Conservation (phyloP, 2,329 filamentous ascomycete genomes). For the Xylaria sp. region DNA sequence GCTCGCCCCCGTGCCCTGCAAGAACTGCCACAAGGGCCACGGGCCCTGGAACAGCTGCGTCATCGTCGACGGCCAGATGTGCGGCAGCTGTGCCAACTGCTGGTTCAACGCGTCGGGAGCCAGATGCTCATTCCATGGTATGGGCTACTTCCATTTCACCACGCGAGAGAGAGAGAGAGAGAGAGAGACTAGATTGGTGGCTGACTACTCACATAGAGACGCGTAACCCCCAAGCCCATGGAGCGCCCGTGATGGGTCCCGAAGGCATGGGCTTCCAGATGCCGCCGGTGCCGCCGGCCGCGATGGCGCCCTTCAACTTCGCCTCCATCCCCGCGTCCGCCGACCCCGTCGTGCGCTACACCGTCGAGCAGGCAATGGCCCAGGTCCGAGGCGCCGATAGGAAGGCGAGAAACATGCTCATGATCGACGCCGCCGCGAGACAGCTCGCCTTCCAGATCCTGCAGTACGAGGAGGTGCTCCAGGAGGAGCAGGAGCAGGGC, state of each 20-base stretch:
- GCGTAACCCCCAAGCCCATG: constrained; percentile 45
- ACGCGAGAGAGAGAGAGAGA: too few relatives aligned
- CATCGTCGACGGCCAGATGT: constrained; percentile 63
- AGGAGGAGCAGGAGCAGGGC: constrained; percentile 35
- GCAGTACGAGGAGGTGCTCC: constrained; percentile 50
- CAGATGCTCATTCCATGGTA: constrained; percentile 63
- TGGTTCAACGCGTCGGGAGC: constrained; percentile 66
- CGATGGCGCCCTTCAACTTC: constrained; percentile 37
- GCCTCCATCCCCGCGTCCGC: constrained; percentile 37
- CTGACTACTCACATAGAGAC: constrained; percentile 41
- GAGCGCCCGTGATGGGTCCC: constrained; percentile 33
- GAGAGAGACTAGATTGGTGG: background rate
- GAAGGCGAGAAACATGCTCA: constrained; percentile 50
- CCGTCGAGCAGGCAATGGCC: constrained; percentile 50
- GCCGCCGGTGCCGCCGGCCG: constrained; percentile 34
- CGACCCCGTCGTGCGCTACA: constrained; percentile 45
- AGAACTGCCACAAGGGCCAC: constrained; percentile 63
- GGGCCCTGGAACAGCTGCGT: constrained; percentile 62
- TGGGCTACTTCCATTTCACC: constrained; percentile 23
- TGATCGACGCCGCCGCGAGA: constrained; percentile 57
- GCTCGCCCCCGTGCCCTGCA: constrained; percentile 52
- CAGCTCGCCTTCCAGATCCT: constrained; percentile 57
- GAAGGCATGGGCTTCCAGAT: constrained; percentile 35
- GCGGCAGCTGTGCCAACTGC: constrained; percentile 64
- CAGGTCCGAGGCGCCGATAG: constrained; percentile 49